These are phyloP conservation scores for Paracamarosporium sp. DNA, from an alignment of 2,329 filamentous ascomycete genomes.

Conservation along the genomic window DNA sequence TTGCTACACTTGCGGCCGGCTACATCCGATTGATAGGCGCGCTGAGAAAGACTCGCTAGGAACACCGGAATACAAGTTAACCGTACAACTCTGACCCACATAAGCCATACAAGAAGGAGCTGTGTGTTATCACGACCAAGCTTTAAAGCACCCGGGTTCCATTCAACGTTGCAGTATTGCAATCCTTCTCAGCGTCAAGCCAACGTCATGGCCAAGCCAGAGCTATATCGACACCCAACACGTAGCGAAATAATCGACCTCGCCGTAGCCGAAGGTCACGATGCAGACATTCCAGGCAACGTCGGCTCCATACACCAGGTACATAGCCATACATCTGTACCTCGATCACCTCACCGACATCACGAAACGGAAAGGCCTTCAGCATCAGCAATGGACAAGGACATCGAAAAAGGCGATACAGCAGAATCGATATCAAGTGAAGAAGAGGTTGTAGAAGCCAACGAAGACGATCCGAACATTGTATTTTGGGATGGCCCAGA, in stretches of 20 bases:
- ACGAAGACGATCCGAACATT: slow-evolving; percentile 54
- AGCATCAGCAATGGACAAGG: slow-evolving; percentile 21
- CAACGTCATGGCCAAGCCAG: slow-evolving; percentile 18
- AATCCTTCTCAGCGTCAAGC: background rate
- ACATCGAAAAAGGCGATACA: slow-evolving; percentile 35
- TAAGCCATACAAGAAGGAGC: background rate
- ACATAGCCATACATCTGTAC: slow-evolving; percentile 15
- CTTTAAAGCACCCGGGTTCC: background rate
- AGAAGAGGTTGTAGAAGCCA: slow-evolving; percentile 16
- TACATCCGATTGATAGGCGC: background rate
- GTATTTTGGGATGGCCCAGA: slow-evolving; percentile 67
- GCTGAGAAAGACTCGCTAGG: background rate
- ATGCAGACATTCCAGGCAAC: slow-evolving; percentile 48
- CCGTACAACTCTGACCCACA: background rate
- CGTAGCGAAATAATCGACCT: slow-evolving; percentile 43
- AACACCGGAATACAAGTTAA: background rate
- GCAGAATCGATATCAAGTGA: slow-evolving; percentile 24
- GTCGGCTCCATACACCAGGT: slow-evolving; percentile 34
- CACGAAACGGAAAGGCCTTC: slow-evolving; percentile 19
- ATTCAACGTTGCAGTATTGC: background rate
- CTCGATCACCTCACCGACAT: slow-evolving; percentile 4
- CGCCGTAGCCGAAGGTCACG: slow-evolving; percentile 46
- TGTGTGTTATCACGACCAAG: too few species aligned
- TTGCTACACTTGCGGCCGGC: background rate
- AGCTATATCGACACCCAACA: slow-evolving; percentile 29